Percentiles rank a stretch among this genome's conserved stretches.
Conservation (phyloP, 176 grass and related monocot species). For the sorghum (Sorghum bicolor) region Sorghum_bicolor_NCBIv3 NC_012872.2:4273001-4273500, state of each 20-base stretch:
- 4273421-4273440: not conserved
- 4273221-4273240: constrained; percentile 20
- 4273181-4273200: not conserved
- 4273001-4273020: constrained; percentile 26
- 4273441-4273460: not conserved
- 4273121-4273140: not conserved
- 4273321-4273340: not conserved
- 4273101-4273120: not conserved
- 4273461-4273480: not conserved
- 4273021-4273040: constrained; percentile 46
- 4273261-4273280: not conserved
- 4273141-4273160: constrained; percentile 1
- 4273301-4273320: constrained; percentile 33
- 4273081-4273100: not conserved
- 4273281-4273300: constrained; percentile 18
- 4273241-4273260: constrained; percentile 45
- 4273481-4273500: not conserved
- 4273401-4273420: not conserved
- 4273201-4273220: constrained; percentile 10
- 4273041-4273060: constrained; percentile 33
- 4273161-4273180: not conserved
- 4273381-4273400: not conserved
- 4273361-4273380: not conserved
- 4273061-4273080: not conserved
- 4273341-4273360: not conserved